Evolutionary conservation across 805 yeast genomes (phyloP).

Genomic region (Kluyveromyces aestuarii): DNA sequence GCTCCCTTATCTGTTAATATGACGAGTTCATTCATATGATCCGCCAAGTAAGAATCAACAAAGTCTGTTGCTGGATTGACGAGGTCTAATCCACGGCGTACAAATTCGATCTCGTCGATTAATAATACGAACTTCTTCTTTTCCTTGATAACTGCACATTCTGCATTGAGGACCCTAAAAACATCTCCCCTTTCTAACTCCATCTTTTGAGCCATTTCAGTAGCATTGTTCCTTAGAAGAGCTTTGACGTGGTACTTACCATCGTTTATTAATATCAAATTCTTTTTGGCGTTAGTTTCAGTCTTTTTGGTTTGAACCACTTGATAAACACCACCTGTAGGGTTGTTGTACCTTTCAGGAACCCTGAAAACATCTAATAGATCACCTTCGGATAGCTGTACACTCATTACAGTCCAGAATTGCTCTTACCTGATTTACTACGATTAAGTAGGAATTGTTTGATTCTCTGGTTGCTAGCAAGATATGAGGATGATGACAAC

Average conservation of each 20-base stretch:
- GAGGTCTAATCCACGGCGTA: conserved; percentile 31
- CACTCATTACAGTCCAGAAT: conserved; percentile 9
- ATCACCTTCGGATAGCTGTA: conserved; percentile 20
- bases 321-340: conserved; percentile 26
- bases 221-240: conserved; percentile 42
- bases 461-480: neutral
- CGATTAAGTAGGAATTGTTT: neutral
- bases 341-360: conserved; percentile 22
- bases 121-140: conserved; percentile 41
- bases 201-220: conserved; percentile 35
- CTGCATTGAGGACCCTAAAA: conserved; percentile 23
- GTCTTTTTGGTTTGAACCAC: conserved; percentile 25
- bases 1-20: conserved; percentile 4
- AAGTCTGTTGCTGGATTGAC: conserved; percentile 32
- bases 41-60: conserved; percentile 49
- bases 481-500: neutral
- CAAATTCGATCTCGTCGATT: conserved; percentile 38
- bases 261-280: conserved; percentile 39
- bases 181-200: conserved; percentile 38
- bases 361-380: conserved; percentile 22
- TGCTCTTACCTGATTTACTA: neutral
- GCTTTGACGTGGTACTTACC: conserved; percentile 44
- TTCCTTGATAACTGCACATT: conserved; percentile 27
- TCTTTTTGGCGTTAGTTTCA: conserved; percentile 24
- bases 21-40: conserved; percentile 44